Base-by-base conservation (phyloP, 2,329 filamentous ascomycete species). In the Colletotrichum filicis region DNA sequence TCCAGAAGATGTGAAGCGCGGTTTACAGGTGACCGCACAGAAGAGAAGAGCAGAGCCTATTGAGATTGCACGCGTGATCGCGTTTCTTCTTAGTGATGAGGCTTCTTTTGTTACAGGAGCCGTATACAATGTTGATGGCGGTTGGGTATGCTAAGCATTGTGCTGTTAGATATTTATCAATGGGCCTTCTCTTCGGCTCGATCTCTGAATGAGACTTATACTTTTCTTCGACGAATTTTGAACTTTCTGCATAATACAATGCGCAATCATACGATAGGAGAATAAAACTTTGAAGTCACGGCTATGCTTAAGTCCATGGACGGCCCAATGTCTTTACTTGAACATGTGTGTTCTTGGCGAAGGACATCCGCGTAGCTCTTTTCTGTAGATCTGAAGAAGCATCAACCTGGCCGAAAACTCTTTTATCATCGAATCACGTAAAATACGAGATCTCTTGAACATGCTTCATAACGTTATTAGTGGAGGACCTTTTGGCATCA, bases 51-150 rank as follows among this genome's bases (percentile, higher is more conserved):
- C 71, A 5, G 79, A 74, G 37, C 77, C 79, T 0, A 75, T 77
- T 14, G 79, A 80, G 59, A 78, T 80, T 4, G 79, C 79, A 0
- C 66, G 58, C 1, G 59, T 79, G 16, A 77, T 80, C 71, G 78
- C 77, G 0, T 80, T 80, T 65, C 60, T 81, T 2, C 61, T 81
- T 8, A 78, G 79, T n/a, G 76, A 77, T 7, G 79, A 79, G 11
- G 71, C 78, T 0, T 77, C 75, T 14, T 81, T 79, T 46, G 76
- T 81, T 9, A 76, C 78, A 0, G 79, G 79, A 0, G 76, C 74
- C 0, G 64, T 75, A 2, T 69, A 78, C 6, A 75, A 75, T 22
- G 66, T 80, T 4, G 78, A 79, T 60, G 79, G 79, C 2, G 79
- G 78, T 2, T 80, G 78, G 76, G 42, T 49, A n/a, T 49, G 42